A percentile compares a stretch with the other conserved stretches of the same genome.
Evolutionary conservation across 1,139 yeast species (phyloP).

Genomic region (Taphrina flavorubra): DNA sequence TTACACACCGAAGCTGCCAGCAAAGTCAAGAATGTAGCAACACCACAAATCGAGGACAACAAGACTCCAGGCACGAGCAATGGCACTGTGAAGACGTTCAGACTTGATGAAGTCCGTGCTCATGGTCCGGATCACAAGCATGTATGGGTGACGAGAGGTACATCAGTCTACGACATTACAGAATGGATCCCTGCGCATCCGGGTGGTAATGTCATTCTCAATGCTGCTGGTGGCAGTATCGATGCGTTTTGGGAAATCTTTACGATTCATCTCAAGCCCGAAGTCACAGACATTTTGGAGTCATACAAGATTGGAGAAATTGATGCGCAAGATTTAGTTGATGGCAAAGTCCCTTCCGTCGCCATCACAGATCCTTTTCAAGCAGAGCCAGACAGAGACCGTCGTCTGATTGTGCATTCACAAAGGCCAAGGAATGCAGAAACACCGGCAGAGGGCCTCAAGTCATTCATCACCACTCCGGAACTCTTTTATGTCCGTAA

Average conservation of each 20-base stretch:
- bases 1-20: neutral
- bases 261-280: slow-evolving; percentile 10
- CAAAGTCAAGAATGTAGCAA: neutral
- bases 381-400: slow-evolving; percentile 10
- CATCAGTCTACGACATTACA: slow-evolving; percentile 12
- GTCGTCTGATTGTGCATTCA: slow-evolving; percentile 14
- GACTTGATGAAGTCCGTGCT: slow-evolving; percentile 3
- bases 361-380: slow-evolving; percentile 5
- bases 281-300: slow-evolving; percentile 3
- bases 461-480: slow-evolving; percentile 15
- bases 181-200: slow-evolving; percentile 18
- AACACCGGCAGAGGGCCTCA: slow-evolving; percentile 10
- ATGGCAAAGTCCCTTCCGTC: slow-evolving; percentile 2
- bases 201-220: slow-evolving; percentile 16
- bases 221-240: slow-evolving; percentile 17
- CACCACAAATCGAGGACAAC: neutral
- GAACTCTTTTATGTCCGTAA: slow-evolving; percentile 10
- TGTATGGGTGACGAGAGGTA: slow-evolving; percentile 13
- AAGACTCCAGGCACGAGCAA: neutral
- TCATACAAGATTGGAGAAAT: slow-evolving; percentile 15
- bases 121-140: slow-evolving; percentile 8
- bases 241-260: slow-evolving; percentile 14
- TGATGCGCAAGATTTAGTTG: slow-evolving; percentile 10
- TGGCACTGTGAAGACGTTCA: neutral
- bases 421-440: slow-evolving; percentile 15